These are phyloP conservation scores for Diaporthe sp. DNA, from an alignment of 2,329 filamentous ascomycete species.

Conservation along the genomic window DNA sequence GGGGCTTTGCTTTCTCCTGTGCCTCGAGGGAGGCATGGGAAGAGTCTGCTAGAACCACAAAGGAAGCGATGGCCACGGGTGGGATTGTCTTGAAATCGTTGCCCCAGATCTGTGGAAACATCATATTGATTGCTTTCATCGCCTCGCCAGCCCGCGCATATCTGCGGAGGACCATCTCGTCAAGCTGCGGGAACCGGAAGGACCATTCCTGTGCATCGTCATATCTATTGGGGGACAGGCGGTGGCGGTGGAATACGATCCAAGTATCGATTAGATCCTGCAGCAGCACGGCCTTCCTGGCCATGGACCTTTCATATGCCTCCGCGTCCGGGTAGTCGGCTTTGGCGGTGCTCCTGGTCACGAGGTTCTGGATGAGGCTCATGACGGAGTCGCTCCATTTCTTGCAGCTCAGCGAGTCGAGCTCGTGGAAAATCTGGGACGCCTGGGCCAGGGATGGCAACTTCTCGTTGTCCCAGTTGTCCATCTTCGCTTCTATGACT, in stretches of 20 bases:
- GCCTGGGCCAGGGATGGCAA: constrained; percentile 57
- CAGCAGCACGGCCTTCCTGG: constrained; percentile 51
- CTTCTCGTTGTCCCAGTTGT: constrained; percentile 47
- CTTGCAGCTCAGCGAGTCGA: constrained; percentile 51
- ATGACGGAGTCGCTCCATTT: constrained; percentile 54
- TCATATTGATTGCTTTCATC: constrained; percentile 48
- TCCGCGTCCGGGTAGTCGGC: constrained; percentile 47
- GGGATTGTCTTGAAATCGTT: constrained; percentile 47
- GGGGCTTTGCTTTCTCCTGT: constrained; percentile 45
- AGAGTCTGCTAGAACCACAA: constrained; percentile 54
- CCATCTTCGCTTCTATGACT: constrained; percentile 51
- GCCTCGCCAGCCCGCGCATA: constrained; percentile 46
- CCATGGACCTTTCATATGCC: constrained; percentile 49
- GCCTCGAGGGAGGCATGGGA: constrained; percentile 42
- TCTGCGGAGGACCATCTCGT: constrained; percentile 33
- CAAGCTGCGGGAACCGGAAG: constrained; percentile 45
- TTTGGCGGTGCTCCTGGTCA: constrained; percentile 46
- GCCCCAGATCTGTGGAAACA: constrained; percentile 53
- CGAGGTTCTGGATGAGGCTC: constrained; percentile 52
- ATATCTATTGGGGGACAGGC: constrained; percentile 2
- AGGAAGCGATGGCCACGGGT: constrained; percentile 56
- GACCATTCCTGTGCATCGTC: constrained; percentile 42
- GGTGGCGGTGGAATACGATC: constrained; percentile 54
- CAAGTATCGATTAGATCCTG: constrained; percentile 58
- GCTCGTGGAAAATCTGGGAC: constrained; percentile 53